Base-by-base conservation (phyloP, 352 stramenopile species). In the Globisporangium parvum region DNA sequence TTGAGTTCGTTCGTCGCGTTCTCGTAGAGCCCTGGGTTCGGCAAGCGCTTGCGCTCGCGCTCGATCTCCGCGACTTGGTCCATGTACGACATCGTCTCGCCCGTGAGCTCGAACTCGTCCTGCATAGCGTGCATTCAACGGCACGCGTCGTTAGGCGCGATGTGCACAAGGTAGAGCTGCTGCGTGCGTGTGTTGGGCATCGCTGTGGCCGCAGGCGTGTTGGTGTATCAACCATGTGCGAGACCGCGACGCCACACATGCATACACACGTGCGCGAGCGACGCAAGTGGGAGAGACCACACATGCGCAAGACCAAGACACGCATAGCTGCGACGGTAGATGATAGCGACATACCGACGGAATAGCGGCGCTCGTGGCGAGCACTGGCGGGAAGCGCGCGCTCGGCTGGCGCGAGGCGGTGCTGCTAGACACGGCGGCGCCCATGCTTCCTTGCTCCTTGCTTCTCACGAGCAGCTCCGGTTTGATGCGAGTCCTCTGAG, bases 1-100 rank as follows among this genome's bases (percentile, higher is more conserved):
- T 93, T 93, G 53, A 91, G 76, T 63, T 93, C 84, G 69, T 89
- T 90, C 24, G 80, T 80, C 20, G 81, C 75, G 64, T 88, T 92
- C 66, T 94, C 84, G 63, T 91, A 94, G 26, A 91, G 73, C 2
- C 84, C 84, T 17, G 84, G 84, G 73, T 92, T 90, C 24, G 84
- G 82, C 58, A 92, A 56, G 28, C 75, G 73, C 35, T 70, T 56
- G 39, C 79, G 77, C 51, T 90, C 75, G 48, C 84, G 79, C 65
- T 93, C 84, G 55, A 93, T 93, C 51, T 83, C 68, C 28, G 88
- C 75, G 18, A 93, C 80, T 55, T 91, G 80, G 60, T 91, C 75
- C 75, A 93, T 85, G 60, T 86, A 91, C 57, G 87, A 78, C 10
- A 81, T 80, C 37, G 86, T 55, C 12, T 91, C 67, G 60, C 65